Base-by-base conservation (phyloP, 352 stramenopile species). In the Globisporangium takayamanum region DNA sequence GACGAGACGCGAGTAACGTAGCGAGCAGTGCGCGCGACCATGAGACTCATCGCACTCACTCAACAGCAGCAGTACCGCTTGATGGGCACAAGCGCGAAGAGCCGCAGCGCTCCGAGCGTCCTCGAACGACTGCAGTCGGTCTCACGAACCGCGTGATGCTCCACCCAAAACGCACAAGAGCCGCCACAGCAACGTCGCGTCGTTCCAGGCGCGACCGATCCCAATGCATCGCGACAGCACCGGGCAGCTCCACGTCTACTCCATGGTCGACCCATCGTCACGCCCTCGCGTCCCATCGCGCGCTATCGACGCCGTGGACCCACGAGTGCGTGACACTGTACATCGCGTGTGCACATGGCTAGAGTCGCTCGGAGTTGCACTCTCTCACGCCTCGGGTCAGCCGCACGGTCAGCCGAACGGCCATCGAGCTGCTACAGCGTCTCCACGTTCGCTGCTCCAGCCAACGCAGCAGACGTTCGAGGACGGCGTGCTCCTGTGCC, bases 401-500 rank as follows among this genome's bases (percentile, higher is more conserved):
- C 20, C 5, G 25, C 50, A 49, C 28, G 7, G 36, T 47, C 5
- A 36, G 30, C 33, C 33, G 33, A 5, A 39, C 33, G 33, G 33
- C 14, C 33, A 12, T 39, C 33, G 33, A 39, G 33, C 33, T 39
- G 33, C 33, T 39, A 7, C 33, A 39, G 33, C 33, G 33, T 39
- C 33, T 39, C 33, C 33, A 14, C 33, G 33, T 39, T 7, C 50
- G 60, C 36, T 14, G 33, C 33, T 45, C 25, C n/a, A 28, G 14
- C 15, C 20, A 20, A 44, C 30, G 28, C 53, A 52, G 25, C 8
- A 15, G 10, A 12, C 50, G 10, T 80, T 84, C 45, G 30, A 57
- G 3, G 62, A 69, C 12, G 76, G 76, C 0, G 60, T 76, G n/a
- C 22, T 78, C 20, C 46, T 85, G n/a, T 70, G 60, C 33, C 67